Evolutionary conservation across 768 basidiomycete genomes (phyloP).

Genomic region (Strobilomyces dryophilus): DNA sequence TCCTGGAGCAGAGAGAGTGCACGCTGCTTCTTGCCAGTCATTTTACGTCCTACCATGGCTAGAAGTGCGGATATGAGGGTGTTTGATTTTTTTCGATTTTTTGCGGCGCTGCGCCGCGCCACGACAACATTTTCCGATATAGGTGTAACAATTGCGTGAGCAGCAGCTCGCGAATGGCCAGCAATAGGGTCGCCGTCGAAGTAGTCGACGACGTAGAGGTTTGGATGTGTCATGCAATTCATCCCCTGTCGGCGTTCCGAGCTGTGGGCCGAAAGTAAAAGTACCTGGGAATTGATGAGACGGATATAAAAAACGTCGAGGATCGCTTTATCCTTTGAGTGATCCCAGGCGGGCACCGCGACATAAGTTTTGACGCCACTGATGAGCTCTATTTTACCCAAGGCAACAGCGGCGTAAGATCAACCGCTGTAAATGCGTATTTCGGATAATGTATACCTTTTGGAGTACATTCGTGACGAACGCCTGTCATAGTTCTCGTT

Average conservation of each 20-base stretch:
- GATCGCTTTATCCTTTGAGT: constrained; percentile 52
- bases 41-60: too few species aligned
- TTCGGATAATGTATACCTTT: constrained; percentile 31
- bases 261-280: not conserved
- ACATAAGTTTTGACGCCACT: constrained; percentile 18
- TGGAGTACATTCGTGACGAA: constrained; percentile 46
- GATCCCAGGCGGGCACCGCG: constrained; percentile 47
- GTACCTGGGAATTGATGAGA: constrained; percentile 43
- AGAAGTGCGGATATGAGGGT: too few species aligned
- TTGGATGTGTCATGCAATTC: too few species aligned
- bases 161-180: too few species aligned
- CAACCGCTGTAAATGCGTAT: not conserved
- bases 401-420: not conserved
- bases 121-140: too few species aligned
- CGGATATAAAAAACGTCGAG: constrained; percentile 53
- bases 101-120: too few species aligned
- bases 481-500: constrained; percentile 30
- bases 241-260: not conserved
- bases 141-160: too few species aligned
- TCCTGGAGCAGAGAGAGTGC: too few species aligned
- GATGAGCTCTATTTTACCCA: too few species aligned
- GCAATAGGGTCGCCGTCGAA: constrained; percentile 26
- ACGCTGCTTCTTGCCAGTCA: too few species aligned
- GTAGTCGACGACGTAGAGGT: constrained; percentile 25
- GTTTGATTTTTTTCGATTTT: too few species aligned